A percentile compares a stretch with the other conserved stretches of the same genome.
Evolutionary conservation across 2,329 filamentous ascomycete genomes (phyloP).

Genomic region (Juglanconis sp.): DNA sequence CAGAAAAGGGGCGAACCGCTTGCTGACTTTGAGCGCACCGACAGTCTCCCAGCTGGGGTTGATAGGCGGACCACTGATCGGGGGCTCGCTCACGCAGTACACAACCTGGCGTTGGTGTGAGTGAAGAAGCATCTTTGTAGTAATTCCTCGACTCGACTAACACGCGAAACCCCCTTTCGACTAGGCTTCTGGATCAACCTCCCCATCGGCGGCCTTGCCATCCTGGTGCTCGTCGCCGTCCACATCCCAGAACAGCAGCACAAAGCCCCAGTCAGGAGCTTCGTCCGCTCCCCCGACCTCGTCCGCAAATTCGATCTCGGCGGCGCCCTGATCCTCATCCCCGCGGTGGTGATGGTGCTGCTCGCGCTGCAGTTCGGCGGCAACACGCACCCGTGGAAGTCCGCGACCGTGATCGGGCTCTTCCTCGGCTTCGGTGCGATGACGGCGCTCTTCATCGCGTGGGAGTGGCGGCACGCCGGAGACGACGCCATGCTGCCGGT

Average conservation of each 20-base stretch:
- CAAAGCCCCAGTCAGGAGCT: constrained; percentile 5
- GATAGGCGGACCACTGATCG: constrained; percentile 25
- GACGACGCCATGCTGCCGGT: constrained; percentile 27
- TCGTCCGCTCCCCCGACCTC: constrained; percentile 11
- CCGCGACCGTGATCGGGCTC: constrained; percentile 29
- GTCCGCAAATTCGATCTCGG: constrained; percentile 18
- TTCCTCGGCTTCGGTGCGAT: constrained; percentile 24
- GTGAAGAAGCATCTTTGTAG: neutral
- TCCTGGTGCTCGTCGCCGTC: constrained; percentile 24
- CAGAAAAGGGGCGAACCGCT: neutral
- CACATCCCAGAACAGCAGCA: constrained; percentile 24
- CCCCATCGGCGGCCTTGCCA: constrained; percentile 23
- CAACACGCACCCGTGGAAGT: constrained; percentile 26
- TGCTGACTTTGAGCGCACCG: neutral
- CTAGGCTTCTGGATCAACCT: constrained; percentile 31
- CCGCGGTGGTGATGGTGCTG: constrained; percentile 29
- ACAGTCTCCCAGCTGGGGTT: constrained; percentile 31
- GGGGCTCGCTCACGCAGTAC: constrained; percentile 13
- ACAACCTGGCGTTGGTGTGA: constrained; percentile 31
- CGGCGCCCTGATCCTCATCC: constrained; percentile 26
- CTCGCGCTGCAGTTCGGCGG: constrained; percentile 33
- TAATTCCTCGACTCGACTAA: neutral
- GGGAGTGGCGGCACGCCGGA: constrained; percentile 24
- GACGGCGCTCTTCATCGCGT: constrained; percentile 25
- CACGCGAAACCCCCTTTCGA: neutral